These are phyloP conservation scores for Suillus weaverae DNA, from an alignment of 768 basidiomycete genomes.

Conservation along the genomic window DNA sequence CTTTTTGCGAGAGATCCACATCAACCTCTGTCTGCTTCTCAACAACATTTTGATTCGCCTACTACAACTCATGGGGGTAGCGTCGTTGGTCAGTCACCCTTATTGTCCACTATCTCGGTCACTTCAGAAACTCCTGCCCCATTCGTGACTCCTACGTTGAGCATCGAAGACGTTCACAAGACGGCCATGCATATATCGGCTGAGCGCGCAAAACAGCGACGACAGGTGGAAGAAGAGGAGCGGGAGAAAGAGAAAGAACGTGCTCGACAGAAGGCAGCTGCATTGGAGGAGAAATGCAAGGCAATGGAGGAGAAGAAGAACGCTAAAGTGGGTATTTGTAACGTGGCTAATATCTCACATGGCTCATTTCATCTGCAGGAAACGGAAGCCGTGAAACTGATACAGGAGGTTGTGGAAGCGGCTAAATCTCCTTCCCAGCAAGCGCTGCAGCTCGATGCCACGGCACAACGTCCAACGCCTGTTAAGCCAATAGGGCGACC, in stretches of 20 bases:
- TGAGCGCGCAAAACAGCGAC: conserved; percentile 75
- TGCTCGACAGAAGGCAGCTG: conserved; percentile 76
- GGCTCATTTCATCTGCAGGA: conserved; percentile 27
- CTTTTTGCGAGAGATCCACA: conserved; percentile 47
- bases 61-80: conserved; percentile 10
- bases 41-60: conserved; percentile 19
- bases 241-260: conserved; percentile 79
- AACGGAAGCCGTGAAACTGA: conserved; percentile 42
- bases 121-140: conserved; percentile 35
- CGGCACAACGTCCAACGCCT: conserved; percentile 10
- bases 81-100: conserved; percentile 44
- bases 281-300: conserved; percentile 69
- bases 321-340: conserved; percentile 19
- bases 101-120: conserved; percentile 42
- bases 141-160: conserved; percentile 33
- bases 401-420: conserved; percentile 51
- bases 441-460: conserved; percentile 7
- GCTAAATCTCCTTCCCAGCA: conserved; percentile 28
- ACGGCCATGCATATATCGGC: conserved; percentile 83
- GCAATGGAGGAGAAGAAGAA: conserved; percentile 21
- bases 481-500: conserved; percentile 29
- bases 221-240: conserved; percentile 82
- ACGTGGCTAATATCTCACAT: conserved; percentile 15
- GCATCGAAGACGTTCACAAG: conserved; percentile 68
- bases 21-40: conserved; percentile 32